These are phyloP conservation scores for Agrocybe praecox DNA, from an alignment of 768 basidiomycete species.

Conservation along the genomic window DNA sequence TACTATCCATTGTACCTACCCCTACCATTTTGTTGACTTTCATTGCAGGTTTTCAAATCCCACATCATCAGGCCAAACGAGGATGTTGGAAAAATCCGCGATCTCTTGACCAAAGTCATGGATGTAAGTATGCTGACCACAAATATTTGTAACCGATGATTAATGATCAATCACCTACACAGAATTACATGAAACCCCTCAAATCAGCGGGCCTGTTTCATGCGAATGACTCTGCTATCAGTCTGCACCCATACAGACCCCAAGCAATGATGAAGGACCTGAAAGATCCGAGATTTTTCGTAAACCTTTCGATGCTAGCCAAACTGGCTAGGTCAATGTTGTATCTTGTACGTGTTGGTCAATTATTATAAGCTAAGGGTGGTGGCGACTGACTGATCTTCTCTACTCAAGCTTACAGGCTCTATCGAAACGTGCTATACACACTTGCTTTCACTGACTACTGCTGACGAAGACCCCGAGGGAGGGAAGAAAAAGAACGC, in stretches of 20 bases:
- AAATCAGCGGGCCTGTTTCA: conserved; percentile 45
- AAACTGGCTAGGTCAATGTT: conserved; percentile 80
- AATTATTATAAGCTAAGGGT: not conserved
- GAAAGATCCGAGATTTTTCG: conserved; percentile 46
- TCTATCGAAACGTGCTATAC: conserved; percentile 80
- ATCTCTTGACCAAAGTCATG: conserved; percentile 74
- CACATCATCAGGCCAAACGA: conserved; percentile 77
- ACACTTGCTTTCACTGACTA: conserved; percentile 50
- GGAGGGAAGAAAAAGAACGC: conserved; percentile 37
- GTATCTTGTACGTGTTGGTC: conserved; percentile 66
- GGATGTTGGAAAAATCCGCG: conserved; percentile 64
- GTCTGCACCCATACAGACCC: conserved; percentile 68
- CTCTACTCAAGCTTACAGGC: conserved; percentile 67
- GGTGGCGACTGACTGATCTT: not conserved
- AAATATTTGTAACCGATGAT: not conserved
- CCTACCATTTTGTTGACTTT: conserved; percentile 1
- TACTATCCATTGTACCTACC: conserved; percentile 21
- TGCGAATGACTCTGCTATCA: conserved; percentile 51
- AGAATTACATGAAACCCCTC: conserved; percentile 34
- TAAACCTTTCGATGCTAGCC: conserved; percentile 52
- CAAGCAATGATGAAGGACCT: conserved; percentile 44
- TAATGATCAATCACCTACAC: conserved; percentile 8
- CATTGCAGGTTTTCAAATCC: conserved; percentile 65
- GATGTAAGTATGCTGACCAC: conserved; percentile 45
- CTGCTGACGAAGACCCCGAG: conserved; percentile 30